Percentiles rank a stretch among this genome's conserved stretches.
These are phyloP conservation scores for Boletus reticulatus DNA, from an alignment of 768 basidiomycete genomes.

Conservation along the genomic window DNA sequence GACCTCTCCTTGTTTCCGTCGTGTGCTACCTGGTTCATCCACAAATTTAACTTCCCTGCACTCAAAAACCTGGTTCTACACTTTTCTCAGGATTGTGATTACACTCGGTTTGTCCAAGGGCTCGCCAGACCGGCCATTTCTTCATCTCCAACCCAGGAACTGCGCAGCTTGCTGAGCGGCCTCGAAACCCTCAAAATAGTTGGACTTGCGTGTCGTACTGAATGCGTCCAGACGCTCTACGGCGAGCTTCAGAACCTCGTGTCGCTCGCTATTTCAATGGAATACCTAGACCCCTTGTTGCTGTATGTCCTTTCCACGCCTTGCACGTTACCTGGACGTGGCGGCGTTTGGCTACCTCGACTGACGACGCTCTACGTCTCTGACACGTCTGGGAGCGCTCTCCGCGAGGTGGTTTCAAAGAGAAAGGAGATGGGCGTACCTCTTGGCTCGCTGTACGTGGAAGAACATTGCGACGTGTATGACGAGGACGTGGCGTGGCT, in stretches of 20 bases:
- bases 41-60: conserved; percentile 32
- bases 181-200: conserved; percentile 53
- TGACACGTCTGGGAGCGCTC: conserved; percentile 31
- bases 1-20: conserved; percentile 51
- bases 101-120: conserved; percentile 43
- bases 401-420: neutral
- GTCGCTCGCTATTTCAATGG: conserved; percentile 27
- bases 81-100: conserved; percentile 49
- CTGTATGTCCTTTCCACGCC: neutral
- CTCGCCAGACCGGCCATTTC: conserved; percentile 31
- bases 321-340: neutral
- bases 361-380: conserved; percentile 48
- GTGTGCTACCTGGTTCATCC: conserved; percentile 31
- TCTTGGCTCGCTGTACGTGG: neutral
- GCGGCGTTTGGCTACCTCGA: conserved; percentile 43
- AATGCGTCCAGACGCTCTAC: conserved; percentile 35
- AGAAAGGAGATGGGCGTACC: neutral
- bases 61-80: conserved; percentile 45
- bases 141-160: conserved; percentile 33
- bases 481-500: neutral
- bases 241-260: conserved; percentile 48
- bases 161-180: conserved; percentile 38
- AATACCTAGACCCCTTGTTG: neutral
- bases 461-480: neutral
- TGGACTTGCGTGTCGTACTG: conserved; percentile 44